A percentile compares a stretch with the other conserved stretches of the same genome.
Evolutionary conservation across 2,329 filamentous ascomycete genomes (phyloP).

Genomic region (Trichophyton rubrum): DNA sequence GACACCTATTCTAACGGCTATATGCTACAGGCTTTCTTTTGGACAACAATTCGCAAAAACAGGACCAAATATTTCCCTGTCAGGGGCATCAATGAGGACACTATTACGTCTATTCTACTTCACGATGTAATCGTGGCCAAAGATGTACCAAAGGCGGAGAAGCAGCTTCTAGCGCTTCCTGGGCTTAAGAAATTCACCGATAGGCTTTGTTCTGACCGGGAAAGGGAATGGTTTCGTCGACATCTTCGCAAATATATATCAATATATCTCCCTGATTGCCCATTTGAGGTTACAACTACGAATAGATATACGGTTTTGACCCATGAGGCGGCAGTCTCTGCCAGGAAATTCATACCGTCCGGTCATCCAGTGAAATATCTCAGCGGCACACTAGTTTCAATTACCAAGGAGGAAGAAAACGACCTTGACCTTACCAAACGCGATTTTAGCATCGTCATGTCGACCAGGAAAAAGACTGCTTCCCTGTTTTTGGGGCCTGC

Average conservation of each 20-base stretch:
- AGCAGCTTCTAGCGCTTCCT: constrained; percentile 56
- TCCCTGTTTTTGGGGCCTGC: constrained; percentile 91
- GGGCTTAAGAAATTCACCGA: constrained; percentile 61
- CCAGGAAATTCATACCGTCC: constrained; percentile 63
- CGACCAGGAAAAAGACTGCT: constrained; percentile 77
- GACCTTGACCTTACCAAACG: constrained; percentile 69
- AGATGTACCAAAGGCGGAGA: constrained; percentile 57
- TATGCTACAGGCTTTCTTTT: constrained; percentile 67
- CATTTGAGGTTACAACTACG: constrained; percentile 85
- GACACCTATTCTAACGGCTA: background rate
- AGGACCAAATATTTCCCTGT: constrained; percentile 73
- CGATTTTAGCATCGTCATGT: constrained; percentile 95
- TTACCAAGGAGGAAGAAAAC: constrained; percentile 82
- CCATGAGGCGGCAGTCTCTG: constrained; percentile 78
- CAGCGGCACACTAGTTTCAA: constrained; percentile 77
- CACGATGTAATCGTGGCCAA: constrained; percentile 61
- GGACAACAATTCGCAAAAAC: constrained; percentile 93
- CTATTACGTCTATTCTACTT: constrained; percentile 48
- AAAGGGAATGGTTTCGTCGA: constrained; percentile 72
- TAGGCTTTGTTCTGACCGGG: constrained; percentile 57
- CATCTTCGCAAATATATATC: constrained; percentile 85
- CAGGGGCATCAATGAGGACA: constrained; percentile 59
- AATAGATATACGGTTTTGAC: constrained; percentile 89
- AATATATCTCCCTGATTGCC: constrained; percentile 85
- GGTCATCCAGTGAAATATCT: constrained; percentile 86